Evolutionary conservation across 1,284 basidiomycete genomes (phyloP), one percentile per base, ranked within the genome.

Genomic region (Microstroma glucosiphilum): DNA sequence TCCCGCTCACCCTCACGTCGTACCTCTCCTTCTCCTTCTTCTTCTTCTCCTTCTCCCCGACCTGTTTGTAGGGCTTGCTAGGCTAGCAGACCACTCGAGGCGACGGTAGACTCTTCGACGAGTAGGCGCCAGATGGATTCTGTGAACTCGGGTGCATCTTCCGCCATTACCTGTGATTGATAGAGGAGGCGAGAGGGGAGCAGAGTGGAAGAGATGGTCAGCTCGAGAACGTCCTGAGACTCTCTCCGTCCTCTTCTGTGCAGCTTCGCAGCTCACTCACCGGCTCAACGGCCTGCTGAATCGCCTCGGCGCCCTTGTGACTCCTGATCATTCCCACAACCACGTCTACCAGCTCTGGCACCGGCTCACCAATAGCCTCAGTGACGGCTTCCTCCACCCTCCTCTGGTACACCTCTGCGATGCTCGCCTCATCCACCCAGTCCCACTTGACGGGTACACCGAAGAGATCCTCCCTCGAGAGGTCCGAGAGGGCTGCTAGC

Each of bases 221-320:
- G 30, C 30, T 37, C 9, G 30, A 4, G 9, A 9, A 9, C 30
- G n/a, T 37, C 30, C 9, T 37, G 30, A 37, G 4, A 37, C 30
- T 4, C 9, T 37, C 30, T 4, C 3, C 30, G 30, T 9, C 3
- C 30, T 37, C 30, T n/a, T n/a, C n/a, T n/a, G n/a, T n/a, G n/a
- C n/a, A n/a, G n/a, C n/a, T n/a, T n/a, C n/a, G n/a, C n/a, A n/a
- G n/a, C n/a, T n/a, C n/a, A 37, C 30, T 37, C 30, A 37, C 51
- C 21, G 51, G 51, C 51, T 54, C 51, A 8, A 54, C 51, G 13
- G 51, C 51, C 51, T 54, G 21, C 21, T 26, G 21, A 13, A 54
- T 54, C n/a, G 19, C 21, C 26, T 26, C 25, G 17, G 51, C 51
- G 21, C n/a, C 21, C 51, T 54, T 19, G 26, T 21, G 21, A 54